Percentiles rank a stretch among this genome's conserved stretches.
These are phyloP conservation scores for Crucibulum laeve DNA, from an alignment of 768 basidiomycete species.

Conservation along the genomic window DNA sequence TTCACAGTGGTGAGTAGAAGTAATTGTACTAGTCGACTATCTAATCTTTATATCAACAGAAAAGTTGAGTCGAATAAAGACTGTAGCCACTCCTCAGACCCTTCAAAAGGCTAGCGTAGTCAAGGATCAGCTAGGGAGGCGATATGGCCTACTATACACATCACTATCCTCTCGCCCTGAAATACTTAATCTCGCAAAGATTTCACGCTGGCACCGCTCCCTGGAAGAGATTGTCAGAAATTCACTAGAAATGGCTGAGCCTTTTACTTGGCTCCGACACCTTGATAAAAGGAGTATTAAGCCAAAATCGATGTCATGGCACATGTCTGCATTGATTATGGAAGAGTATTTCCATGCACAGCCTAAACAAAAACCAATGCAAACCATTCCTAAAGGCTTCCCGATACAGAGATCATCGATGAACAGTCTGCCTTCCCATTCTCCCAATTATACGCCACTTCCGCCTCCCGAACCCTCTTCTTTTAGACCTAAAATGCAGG, in stretches of 20 bases:
- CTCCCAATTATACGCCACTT: conserved; percentile 7
- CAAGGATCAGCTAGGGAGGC: conserved; percentile 58
- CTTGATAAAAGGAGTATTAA: conserved; percentile 40
- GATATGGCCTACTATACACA: conserved; percentile 53
- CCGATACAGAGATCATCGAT: conserved; percentile 12
- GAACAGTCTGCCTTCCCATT: conserved; percentile 6
- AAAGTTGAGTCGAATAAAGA: conserved; percentile 51
- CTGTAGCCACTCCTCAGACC: conserved; percentile 46
- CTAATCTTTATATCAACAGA: conserved; percentile 30
- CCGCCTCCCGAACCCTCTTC: no score
- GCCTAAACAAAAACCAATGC: conserved; percentile 20
- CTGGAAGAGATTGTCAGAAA: conserved; percentile 42
- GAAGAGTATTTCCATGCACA: conserved; percentile 58
- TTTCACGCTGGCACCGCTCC: conserved; percentile 57
- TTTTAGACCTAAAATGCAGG: no score
- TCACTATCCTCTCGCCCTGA: conserved; percentile 23
- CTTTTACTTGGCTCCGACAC: conserved; percentile 72
- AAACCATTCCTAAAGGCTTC: conserved; percentile 41
- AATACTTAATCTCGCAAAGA: conserved; percentile 41
- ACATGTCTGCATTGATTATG: conserved; percentile 63
- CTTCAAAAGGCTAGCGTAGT: conserved; percentile 61
- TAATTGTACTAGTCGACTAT: neutral
- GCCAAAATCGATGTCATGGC: conserved; percentile 44
- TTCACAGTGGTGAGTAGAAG: conserved; percentile 44
- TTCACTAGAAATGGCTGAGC: conserved; percentile 62